Base-by-base conservation (phyloP, 768 basidiomycete species). In the Imleria badia region DNA sequence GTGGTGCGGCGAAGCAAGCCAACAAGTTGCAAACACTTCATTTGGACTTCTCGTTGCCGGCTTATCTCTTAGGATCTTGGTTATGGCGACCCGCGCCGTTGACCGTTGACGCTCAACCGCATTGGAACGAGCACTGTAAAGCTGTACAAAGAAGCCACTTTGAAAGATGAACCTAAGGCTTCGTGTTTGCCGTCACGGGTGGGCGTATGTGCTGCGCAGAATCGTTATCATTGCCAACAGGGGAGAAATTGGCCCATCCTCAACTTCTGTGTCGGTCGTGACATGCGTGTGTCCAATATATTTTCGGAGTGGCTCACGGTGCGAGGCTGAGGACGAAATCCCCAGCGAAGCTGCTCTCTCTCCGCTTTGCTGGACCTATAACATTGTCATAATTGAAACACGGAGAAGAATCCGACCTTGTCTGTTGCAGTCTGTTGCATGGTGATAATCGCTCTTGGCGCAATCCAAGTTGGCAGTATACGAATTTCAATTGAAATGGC, bases 141-240 rank as follows among this genome's bases (percentile, higher is more conserved):
- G 46, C 50, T 38, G 43, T 49, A 40, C 38, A 15, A 33, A 15
- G 34, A 23, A 47, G 45, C 23, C 26, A 3, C n/a, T 38, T 34
- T 13, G 29, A 38, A 19, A 29, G 33, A 20, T 29, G 23, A n/a
- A n/a, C 5, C 13, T 12, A 13, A 10, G 17, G 15, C 26, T 22
- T 48, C 35, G 35, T 15, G 30, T 45, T 51, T 58, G 36, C 55
- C 34, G 42, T 50, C 38, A 48, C 23, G 29, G 43, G 31, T 14
- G 10, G 50, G 19, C 19, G 19, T 19, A 20, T 29, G 42, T 17
- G 15, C 15, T 6, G 22, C 13, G 34, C 26, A 11, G 26, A n/a
- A 40, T 34, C 23, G 47, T 53, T 23, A 20, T 26, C 23, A 39
- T 33, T 7, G 13, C 46, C 14, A 36, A 13, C 23, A 26, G 23